Evolutionary conservation across 768 basidiomycete species (phyloP), one percentile per base, ranked within the genome.

Genomic region (Psilocybe tampanensis): DNA sequence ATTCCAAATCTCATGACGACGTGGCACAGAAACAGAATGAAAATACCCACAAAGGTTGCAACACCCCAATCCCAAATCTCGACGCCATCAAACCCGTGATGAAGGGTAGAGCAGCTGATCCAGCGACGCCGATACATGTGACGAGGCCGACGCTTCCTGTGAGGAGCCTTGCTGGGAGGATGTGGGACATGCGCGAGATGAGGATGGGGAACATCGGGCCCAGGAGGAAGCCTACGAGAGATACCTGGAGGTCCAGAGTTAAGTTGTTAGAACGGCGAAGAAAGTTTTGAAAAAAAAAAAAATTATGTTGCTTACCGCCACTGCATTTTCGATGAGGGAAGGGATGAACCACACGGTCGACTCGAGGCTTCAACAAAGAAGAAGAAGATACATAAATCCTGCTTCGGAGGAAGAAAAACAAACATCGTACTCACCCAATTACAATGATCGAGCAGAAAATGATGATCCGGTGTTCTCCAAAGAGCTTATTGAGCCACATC

Each of bases 191-290:
- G 44, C 88, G 81, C 63, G 86, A 88, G 78, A 93, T 84, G 7
- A 83, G 76, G 32, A 89, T 77, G 2, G 88, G 88, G 66, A 85
- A 90, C 72, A 91, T 82, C 3, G 89, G 89, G 0, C 89, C 90
- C 29, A 92, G 72, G 18, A 90, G 69, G 11, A 90, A 56, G 12
- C 90, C 90, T 12, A 89, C 71, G 36, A 90, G 55, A 1, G 86
- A 79, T 24, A 91, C 56, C 66, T 68, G n/a, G n/a, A n/a, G n/a
- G n/a, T n/a, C n/a, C n/a, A n/a, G n/a, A n/a, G n/a, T n/a, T n/a
- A n/a, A n/a, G n/a, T n/a, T n/a, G n/a, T n/a, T n/a, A n/a, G n/a
- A n/a, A n/a, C n/a, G n/a, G n/a, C n/a, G n/a, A 22, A 13, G 42
- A 17, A 24, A 18, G 0, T 21, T 8, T 45, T 42, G n/a, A 39